Percentiles rank a stretch among this genome's conserved stretches.
phyloP scores from a whole-genome alignment of 1,139 yeast genomes.

The Protomyces gravidus region DNA sequence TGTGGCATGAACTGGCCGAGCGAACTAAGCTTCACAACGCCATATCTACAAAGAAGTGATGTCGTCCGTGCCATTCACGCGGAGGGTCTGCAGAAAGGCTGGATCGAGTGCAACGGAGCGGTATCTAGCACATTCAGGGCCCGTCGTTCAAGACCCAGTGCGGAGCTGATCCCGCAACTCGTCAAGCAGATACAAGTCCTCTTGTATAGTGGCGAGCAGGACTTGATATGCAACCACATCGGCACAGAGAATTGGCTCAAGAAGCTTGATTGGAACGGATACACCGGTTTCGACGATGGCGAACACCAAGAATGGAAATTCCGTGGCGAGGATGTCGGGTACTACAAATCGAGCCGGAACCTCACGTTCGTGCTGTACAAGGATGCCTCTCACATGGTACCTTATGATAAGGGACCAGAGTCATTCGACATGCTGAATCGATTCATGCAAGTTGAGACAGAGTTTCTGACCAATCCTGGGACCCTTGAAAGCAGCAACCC shows the following conservation, averaged over 20 bases:
- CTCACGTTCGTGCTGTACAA: constrained; percentile 70
- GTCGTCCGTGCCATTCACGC: constrained; percentile 55
- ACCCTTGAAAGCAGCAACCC: constrained; percentile 25
- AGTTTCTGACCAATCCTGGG: constrained; percentile 1
- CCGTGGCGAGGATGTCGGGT: constrained; percentile 39
- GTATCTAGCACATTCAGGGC: constrained; percentile 57
- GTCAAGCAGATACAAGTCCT: constrained; percentile 59
- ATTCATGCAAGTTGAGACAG: constrained; percentile 38
- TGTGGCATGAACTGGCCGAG: constrained; percentile 97
- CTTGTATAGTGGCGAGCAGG: constrained; percentile 82
- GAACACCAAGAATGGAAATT: constrained; percentile 37
- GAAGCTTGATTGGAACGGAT: constrained; percentile 64
- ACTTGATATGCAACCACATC: constrained; percentile 75
- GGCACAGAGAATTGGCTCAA: constrained; percentile 69
- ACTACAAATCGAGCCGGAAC: constrained; percentile 52
- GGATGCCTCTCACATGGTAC: constrained; percentile 91
- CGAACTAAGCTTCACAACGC: constrained; percentile 55
- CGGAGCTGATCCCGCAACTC: constrained; percentile 61
- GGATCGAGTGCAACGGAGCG: constrained; percentile 71
- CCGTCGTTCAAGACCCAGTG: constrained; percentile 54
- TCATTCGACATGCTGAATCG: constrained; percentile 57
- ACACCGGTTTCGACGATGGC: constrained; percentile 50
- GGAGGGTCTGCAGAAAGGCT: constrained; percentile 42
- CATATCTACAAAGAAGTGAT: constrained; percentile 55
- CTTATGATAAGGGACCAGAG: constrained; percentile 69